These are phyloP conservation scores for Gardenia jasminoides DNA, from an alignment of 257 asterid genomes.

Conservation along the genomic window DNA sequence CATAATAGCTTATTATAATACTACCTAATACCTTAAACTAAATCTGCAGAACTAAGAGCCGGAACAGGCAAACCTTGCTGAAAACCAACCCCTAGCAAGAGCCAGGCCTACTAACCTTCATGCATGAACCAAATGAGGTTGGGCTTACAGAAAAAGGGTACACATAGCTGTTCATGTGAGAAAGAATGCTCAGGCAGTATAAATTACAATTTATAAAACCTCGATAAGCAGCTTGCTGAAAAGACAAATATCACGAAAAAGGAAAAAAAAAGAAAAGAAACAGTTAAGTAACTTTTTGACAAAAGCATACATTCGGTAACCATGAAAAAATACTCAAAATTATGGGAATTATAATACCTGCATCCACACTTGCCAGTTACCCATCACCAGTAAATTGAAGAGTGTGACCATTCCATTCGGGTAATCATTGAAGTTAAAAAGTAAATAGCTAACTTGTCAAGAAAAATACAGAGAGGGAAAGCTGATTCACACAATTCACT, in stretches of 20 bases:
- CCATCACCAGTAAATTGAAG: conserved; percentile 94
- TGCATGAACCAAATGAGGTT: background rate
- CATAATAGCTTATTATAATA: background rate
- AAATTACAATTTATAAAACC: no score
- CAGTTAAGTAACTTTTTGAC: background rate
- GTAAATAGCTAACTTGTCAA: conserved; percentile 64
- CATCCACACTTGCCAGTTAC: conserved; percentile 98
- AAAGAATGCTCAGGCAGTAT: background rate
- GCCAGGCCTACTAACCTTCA: background rate
- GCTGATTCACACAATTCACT: background rate
- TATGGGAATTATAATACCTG: conserved; percentile 50
- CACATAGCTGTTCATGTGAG: background rate
- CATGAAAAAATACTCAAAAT: background rate
- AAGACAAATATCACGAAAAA: no score
- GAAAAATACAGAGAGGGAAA: conserved; percentile 18
- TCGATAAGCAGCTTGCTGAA: no score
- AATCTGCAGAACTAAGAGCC: background rate
- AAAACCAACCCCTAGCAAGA: background rate
- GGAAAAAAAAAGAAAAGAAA: background rate
- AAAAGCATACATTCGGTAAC: background rate
- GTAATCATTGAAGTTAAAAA: conserved; percentile 98
- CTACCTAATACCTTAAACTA: background rate
- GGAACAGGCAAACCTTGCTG: background rate
- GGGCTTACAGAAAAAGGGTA: background rate
- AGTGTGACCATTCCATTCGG: conserved; percentile 98